Evolutionary conservation across 2,329 filamentous ascomycete species (phyloP).

Genomic region (Nemania abortiva): DNA sequence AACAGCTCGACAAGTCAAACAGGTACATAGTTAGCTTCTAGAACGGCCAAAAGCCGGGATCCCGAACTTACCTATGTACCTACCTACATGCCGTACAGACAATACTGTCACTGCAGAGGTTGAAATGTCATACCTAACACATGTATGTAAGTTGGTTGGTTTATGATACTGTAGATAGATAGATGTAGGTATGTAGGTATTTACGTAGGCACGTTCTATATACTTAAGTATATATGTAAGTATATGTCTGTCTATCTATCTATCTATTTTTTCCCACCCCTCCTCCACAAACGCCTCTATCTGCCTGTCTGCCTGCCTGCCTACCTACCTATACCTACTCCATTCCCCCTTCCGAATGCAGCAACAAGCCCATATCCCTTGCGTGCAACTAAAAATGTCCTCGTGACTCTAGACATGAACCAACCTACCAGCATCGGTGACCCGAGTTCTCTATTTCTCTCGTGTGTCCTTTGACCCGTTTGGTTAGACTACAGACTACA

Average conservation of each 20-base stretch:
- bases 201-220: not conserved
- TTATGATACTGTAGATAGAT: not conserved
- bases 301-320: not conserved
- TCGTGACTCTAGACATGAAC: conserved; percentile 34
- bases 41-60: conserved; percentile 2
- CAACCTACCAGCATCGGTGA: conserved; percentile 14
- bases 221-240: not conserved
- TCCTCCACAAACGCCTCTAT: too few relatives aligned
- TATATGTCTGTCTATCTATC: not conserved
- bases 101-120: not conserved
- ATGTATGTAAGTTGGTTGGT: not conserved
- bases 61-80: not conserved
- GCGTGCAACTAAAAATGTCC: conserved; percentile 37
- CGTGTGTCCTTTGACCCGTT: conserved; percentile 2
- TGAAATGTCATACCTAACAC: not conserved
- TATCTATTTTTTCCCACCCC: too few relatives aligned
- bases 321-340: conserved; percentile 1
- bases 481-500: not conserved
- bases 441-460: conserved; percentile 10
- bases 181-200: not conserved
- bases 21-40: conserved; percentile 2
- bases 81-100: not conserved
- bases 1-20: conserved; percentile 16
- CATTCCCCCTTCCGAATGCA: conserved; percentile 29
- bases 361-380: conserved; percentile 32